Base-by-base conservation (phyloP, 805 yeast species). In the Peterozyma xylosa region DNA sequence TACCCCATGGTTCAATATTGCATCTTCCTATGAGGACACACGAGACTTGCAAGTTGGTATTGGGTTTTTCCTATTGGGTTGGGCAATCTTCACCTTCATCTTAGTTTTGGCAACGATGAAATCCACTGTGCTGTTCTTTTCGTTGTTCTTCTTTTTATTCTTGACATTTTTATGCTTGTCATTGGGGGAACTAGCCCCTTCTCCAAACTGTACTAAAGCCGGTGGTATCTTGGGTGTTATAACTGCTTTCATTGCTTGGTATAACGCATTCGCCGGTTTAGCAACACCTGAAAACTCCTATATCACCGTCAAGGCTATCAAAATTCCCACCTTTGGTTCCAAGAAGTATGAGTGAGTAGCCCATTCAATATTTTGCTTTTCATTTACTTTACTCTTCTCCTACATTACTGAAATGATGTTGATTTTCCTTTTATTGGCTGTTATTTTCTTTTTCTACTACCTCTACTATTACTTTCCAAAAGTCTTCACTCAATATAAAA, bases 211-310 rank as follows among this genome's bases (percentile, higher is more conserved):
- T 43, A 61, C 63, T 14, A 66, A 56, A 45, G 86, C 82, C 9
- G 87, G 80, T 38, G 89, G 89, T 51, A 70, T 77, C 14, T 41
- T 76, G n/a, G 88, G 86, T 39, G 66, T 81, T 15, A 64, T 81
- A 6, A 74, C 80, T 30, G 73, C 86, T 0, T 67, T 79, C 48
- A 58, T 78, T 41, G 84, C 83, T 1, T 82, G 82, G 82, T 81
- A 80, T 55, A 80, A 80, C 56, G 86, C 87, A 5, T 79, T 68
- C 51, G 84, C 86, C 2, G 88, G 87, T 70, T 58, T 77, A 32
- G 78, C 86, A 30, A 83, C 73, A 47, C 66, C 64, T 33, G 82
- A 78, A 55, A 85, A 84, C 60, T 67, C 87, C 4, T 82, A 80
- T 57, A 39, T 82, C 38, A 65, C 72, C 13, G 52, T 64, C 37